Base-by-base conservation (phyloP, 2,329 filamentous ascomycete genomes). In the Meredithiella fracta region DNA sequence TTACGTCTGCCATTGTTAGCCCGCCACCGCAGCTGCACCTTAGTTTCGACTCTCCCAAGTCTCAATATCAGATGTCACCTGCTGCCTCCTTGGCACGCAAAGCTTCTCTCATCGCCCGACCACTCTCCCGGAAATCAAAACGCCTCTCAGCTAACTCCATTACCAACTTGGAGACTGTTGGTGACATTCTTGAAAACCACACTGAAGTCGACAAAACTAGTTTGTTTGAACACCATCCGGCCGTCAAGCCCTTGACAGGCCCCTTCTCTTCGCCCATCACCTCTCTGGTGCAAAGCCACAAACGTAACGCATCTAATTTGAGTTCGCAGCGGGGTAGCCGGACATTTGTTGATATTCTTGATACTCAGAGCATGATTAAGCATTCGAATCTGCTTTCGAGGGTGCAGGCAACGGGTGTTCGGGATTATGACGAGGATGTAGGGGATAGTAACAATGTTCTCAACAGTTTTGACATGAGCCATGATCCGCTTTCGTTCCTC, bases 361-460 rank as follows among this genome's bases (percentile, higher is more conserved):
- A 82, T 60, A 78, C 78, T 0, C 74, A 78, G 58, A 75, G 75
- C 0, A 73, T 70, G 25, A 67, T 80, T 40, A 72, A 65, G 26
- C 70, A 72, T 0, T 66, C 69, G 1, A 70, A 77, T 58, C 79
- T 79, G 60, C 66, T 67, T 51, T 67, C 68, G 8, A 69, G 76
- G 15, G 61, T 79, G 2, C 65, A 71, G 55, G 76, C 77, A 1
- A 63, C 74, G 0, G 78, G 77, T 1, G 67, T 69, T 0, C 70
- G 72, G 47, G 73, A 77, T 52, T 82, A 79, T 60, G 79, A 75
- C n/a, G 81, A 84, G 63, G 79, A 82, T 62, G 78, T 83, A 1
- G 79, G 78, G 1, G 78, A 82, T 60, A 71, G 80, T 34, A 83
- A 83, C 59, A 68, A 79, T 49, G 65, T 64, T 3, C 63, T 68